Evolutionary conservation across 208 protist genomes (phyloP), one percentile per base, ranked within the genome.

Genomic region (Endotrypanum monterogeii): DNA sequence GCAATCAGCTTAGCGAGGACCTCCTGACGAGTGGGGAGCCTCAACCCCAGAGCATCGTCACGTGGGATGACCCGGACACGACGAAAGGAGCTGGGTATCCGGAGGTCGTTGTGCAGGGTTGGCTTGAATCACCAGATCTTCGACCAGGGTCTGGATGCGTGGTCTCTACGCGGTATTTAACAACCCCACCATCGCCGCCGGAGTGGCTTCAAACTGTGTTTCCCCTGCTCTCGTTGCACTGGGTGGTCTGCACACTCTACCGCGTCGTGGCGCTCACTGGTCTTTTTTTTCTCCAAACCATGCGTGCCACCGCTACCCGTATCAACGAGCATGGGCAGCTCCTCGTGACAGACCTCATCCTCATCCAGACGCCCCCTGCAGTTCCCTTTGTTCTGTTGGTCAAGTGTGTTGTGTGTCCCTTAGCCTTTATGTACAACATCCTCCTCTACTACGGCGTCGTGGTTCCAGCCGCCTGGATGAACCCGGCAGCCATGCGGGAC

Each of bases 281-380:
- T 23, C 61, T 83, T 12, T 96, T 94, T 71, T 30, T 74, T 0
- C 77, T 83, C 67, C 54, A 89, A 16, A 58, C 90, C 52, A 62
- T 89, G n/a, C 75, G 87, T 25, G 78, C 83, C 6, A 89, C 79
- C 23, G 75, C 82, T 20, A 84, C 91, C 32, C 79, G 86, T 35
- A 87, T 97, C 56, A 97, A 90, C 82, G 73, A 58, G n/a, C 78
- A 86, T 58, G 91, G 90, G 3, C 86, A 94, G 78, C 79, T 95
- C 18, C 56, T 89, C 2, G 68, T 95, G 62, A 87, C 84, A 2
- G 83, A 90, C 66, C 76, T 93, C 57, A 80, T 96, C 63, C 44
- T 97, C 4, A 52, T 94, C 30, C 90, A 95, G 74, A 95, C 88
- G 25, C 95, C 95, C 28, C 95, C 95, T 0, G 87, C 91, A 3